These are phyloP conservation scores for Vinca major DNA, from an alignment of 305 asterid species.

Conservation along the genomic window DNA sequence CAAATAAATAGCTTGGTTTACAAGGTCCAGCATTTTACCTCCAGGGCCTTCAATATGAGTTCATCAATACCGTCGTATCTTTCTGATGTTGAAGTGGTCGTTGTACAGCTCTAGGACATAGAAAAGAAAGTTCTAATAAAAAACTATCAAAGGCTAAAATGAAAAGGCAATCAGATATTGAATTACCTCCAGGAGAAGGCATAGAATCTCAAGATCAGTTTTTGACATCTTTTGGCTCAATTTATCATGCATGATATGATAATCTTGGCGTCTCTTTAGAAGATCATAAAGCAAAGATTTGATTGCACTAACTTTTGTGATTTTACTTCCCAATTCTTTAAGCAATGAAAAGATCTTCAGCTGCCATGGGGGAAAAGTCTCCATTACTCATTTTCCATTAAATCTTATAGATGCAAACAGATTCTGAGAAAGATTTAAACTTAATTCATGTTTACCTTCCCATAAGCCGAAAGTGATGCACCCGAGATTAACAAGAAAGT, in stretches of 20 bases:
- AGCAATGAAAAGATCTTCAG: conserved; percentile 55
- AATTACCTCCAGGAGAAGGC: conserved; percentile 75
- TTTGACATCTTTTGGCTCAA: conserved; percentile 36
- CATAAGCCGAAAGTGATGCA: conserved; percentile 50
- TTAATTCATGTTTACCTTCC: conserved; percentile 41
- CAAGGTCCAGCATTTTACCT: conserved; percentile 31
- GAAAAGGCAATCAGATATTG: conserved; percentile 5
- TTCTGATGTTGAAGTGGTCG: conserved; percentile 26
- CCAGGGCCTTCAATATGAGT: conserved; percentile 48
- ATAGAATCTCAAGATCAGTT: conserved; percentile 54
- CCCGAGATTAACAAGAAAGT: conserved; percentile 48
- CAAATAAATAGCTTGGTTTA: conserved; percentile 6
- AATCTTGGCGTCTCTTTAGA: conserved; percentile 41
- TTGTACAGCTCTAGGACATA: conserved; percentile 44
- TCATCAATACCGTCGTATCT: conserved; percentile 32
- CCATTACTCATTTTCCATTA: background rate
- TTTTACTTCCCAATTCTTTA: conserved; percentile 56
- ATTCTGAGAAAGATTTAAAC: conserved; percentile 3
- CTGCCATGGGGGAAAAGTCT: conserved; percentile 38
- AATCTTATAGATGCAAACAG: background rate
- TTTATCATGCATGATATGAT: conserved; percentile 30
- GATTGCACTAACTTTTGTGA: conserved; percentile 41
- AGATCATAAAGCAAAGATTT: conserved; percentile 49
- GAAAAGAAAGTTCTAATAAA: conserved; percentile 3
- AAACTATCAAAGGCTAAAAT: conserved; percentile 5